Conservation (phyloP, 257 asterid genomes). For the Scutellaria baicalensis region DNA sequence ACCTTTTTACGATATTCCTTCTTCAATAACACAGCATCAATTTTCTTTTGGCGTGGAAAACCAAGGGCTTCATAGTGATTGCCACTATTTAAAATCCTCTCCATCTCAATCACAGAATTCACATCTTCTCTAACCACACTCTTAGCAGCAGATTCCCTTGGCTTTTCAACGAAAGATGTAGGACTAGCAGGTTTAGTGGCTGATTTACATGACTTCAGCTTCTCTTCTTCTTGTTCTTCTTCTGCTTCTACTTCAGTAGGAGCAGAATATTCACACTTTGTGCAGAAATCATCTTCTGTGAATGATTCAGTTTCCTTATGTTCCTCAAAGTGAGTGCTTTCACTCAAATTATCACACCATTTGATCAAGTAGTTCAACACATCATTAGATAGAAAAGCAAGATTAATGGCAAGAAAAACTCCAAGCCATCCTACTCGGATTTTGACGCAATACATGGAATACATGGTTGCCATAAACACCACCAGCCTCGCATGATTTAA, state of each 20-base stretch:
- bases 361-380: conserved; percentile 69
- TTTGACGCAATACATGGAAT: conserved; percentile 83
- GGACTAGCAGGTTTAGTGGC: conserved; percentile 46
- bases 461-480: conserved; percentile 77
- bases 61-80: conserved; percentile 95
- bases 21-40: conserved; percentile 64
- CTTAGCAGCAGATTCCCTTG: conserved; percentile 47
- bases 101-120: conserved; percentile 68
- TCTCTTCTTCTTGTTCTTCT: conserved; percentile 51
- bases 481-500: conserved; percentile 86
- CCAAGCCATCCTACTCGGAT: conserved; percentile 89
- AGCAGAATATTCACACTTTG: conserved; percentile 51
- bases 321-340: conserved; percentile 62
- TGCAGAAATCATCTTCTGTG: conserved; percentile 56
- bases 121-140: conserved; percentile 61
- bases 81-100: conserved; percentile 64
- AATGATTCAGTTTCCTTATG: conserved; percentile 52
- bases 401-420: conserved; percentile 72
- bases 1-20: conserved; percentile 95
- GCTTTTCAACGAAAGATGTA: conserved; percentile 48
- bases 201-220: conserved; percentile 58
- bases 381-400: conserved; percentile 83
- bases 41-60: conserved; percentile 59
- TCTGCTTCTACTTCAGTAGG: conserved; percentile 53
- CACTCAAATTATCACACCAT: conserved; percentile 84